A percentile compares a stretch with the other conserved stretches of the same genome.
Conservation (phyloP, 768 basidiomycete genomes). For the Lactifluus hygrophoroides region DNA sequence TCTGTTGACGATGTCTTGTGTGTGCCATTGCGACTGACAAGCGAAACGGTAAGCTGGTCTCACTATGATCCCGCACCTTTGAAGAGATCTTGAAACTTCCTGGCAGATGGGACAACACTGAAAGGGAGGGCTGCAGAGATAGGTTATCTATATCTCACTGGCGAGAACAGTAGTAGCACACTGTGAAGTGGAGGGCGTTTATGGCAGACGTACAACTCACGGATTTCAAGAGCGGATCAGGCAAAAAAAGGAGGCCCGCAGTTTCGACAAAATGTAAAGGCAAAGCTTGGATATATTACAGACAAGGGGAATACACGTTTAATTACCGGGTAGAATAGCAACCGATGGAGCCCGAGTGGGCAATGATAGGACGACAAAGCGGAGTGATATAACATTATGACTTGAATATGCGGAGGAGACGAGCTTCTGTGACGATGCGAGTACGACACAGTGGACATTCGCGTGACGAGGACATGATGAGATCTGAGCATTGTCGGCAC, state of each 20-base stretch:
- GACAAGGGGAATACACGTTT: background rate
- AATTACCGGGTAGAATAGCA: background rate
- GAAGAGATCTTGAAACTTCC: background rate
- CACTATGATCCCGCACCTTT: no score
- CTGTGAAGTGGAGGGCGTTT: no score
- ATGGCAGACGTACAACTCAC: background rate
- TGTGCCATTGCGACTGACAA: no score
- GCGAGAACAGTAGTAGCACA: no score
- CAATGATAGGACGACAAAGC: no score
- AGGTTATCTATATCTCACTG: background rate
- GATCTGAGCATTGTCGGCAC: conserved; percentile 71
- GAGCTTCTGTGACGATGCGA: conserved; percentile 73
- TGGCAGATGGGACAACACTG: background rate
- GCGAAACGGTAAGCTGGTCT: no score
- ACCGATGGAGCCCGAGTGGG: background rate
- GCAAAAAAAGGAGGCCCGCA: no score
- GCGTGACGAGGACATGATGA: conserved; percentile 66
- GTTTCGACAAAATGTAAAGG: background rate
- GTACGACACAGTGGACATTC: conserved; percentile 91
- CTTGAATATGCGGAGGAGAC: conserved; percentile 71
- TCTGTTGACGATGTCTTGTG: background rate
- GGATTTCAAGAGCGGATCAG: background rate
- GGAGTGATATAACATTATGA: conserved; percentile 25
- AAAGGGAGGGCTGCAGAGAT: background rate
- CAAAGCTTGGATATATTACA: conserved; percentile 3